Base-by-base conservation (phyloP, 768 basidiomycete species). In the Leucogyrophana mollusca region DNA sequence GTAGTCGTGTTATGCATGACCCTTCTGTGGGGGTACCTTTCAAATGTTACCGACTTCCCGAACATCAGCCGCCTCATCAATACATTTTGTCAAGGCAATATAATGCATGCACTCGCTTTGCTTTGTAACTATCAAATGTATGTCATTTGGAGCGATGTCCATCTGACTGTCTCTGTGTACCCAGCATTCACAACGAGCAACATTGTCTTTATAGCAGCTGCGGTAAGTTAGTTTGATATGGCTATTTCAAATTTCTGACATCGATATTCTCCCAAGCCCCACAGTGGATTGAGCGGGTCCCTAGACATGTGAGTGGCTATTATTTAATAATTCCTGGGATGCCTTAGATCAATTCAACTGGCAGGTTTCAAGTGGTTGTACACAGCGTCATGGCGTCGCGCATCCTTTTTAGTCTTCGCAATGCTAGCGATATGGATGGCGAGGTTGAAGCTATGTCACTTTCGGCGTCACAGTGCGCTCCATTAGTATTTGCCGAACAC, bases 351-450 rank as follows among this genome's bases (percentile, higher is more conserved):
- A 30, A 14, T 42, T 7, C 16, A 21, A n/a, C n/a, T n/a, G n/a
- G 21, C 20, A 52, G 51, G n/a, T 50, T 52, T 25, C 48, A 52
- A 49, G 43, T 34, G 14, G 41, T 50, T 23, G 24, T 52, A 23
- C 51, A 52, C 13, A 33, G 51, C 9, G 51, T 50, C 14, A 40
- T 52, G 43, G 51, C 51, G 8, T 50, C 51, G 4, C 43, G 51
- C 17, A 50, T 52, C 23, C 51, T 52, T 3, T 52, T 52, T 23
- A 41, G 45, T 22, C 22, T 52, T 33, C 49, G 38, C 14, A 14
- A 18, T 13, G 35, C 51, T 30, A 13, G 27, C 6, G 27, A 30
- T 30, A 6, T 30, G 27, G 27, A 30, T 6, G 27, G 13, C 27
- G 13, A 30, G 27, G 27, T 30, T 30, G 27, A 30, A 30, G 27